Evolutionary conservation across 805 yeast species (phyloP).

Genomic region (Schwanniomyces vanrijiae): DNA sequence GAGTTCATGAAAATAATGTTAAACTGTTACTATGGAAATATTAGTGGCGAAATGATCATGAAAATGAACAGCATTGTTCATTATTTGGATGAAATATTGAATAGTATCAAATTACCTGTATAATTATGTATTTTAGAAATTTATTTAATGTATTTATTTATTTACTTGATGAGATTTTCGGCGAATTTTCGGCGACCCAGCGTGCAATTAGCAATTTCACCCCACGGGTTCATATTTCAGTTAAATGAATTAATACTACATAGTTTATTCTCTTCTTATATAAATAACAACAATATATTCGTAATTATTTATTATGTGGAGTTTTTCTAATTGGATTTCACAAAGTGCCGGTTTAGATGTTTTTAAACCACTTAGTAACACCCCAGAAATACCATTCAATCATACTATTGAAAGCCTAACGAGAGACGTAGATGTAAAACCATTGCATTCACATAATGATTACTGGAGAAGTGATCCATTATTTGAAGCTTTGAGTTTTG

Average conservation of each 20-base stretch:
- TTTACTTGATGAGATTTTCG: background rate
- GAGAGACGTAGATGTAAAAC: conserved; percentile 39
- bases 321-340: conserved; percentile 12
- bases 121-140: background rate
- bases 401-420: conserved; percentile 27
- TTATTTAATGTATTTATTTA: background rate
- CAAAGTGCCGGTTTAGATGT: background rate
- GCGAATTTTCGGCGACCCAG: background rate
- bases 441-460: conserved; percentile 69
- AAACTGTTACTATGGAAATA: conserved; percentile 6
- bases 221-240: background rate
- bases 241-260: too few relatives aligned
- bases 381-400: conserved; percentile 20
- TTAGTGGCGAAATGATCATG: conserved; percentile 12
- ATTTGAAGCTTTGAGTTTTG: conserved; percentile 55
- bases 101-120: conserved; percentile 6
- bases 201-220: background rate
- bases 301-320: conserved; percentile 10
- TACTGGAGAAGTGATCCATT: conserved; percentile 63
- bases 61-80: conserved; percentile 19
- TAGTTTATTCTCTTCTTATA: too few relatives aligned
- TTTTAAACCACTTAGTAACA: conserved; percentile 4
- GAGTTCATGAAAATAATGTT: conserved; percentile 13
- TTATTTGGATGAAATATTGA: conserved; percentile 16
- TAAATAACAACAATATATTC: background rate